A percentile compares a stretch with the other conserved stretches of the same genome.
Evolutionary conservation across 208 protist species (phyloP).

Genomic region (Acanthamoeba polyphaga): DNA sequence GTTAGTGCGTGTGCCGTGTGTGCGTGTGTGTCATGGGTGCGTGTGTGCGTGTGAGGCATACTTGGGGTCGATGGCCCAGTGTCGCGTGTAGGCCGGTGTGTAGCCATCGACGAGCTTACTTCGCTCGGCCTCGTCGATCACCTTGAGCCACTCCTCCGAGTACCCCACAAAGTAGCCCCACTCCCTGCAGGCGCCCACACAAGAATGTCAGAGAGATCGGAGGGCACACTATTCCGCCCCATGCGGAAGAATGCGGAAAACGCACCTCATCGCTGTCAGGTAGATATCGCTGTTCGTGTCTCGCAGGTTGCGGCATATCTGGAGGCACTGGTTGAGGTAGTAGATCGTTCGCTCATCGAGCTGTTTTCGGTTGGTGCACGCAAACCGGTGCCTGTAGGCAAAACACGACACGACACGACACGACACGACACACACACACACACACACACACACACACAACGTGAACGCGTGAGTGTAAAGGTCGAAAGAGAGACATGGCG

Average conservation of each 20-base stretch:
- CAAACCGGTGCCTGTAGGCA: conserved; percentile 1
- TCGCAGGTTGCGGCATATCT: conserved; percentile 32
- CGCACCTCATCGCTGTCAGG: neutral
- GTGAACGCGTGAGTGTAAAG: neutral
- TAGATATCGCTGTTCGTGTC: conserved; percentile 49
- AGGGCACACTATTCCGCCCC: no score
- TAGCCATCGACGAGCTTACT: neutral
- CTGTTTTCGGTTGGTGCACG: conserved; percentile 13
- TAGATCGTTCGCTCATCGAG: conserved; percentile 55
- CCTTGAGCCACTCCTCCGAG: conserved; percentile 40
- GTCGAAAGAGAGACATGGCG: neutral
- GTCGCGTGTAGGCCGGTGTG: neutral
- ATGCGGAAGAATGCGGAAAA: neutral
- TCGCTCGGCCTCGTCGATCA: conserved; percentile 20
- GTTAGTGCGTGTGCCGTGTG: neutral
- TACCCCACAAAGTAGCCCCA: conserved; percentile 45
- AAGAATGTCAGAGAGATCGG: no score
- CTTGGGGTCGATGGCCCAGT: conserved; percentile 13
- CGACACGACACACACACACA: neutral
- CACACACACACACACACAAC: neutral
- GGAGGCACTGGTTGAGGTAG: conserved; percentile 45
- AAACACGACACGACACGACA: neutral
- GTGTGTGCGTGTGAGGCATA: neutral
- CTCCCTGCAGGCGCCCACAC: neutral
- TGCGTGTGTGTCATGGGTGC: no score